Percentiles rank a stretch among this genome's conserved stretches.
Evolutionary conservation across 768 basidiomycete species (phyloP).

Genomic region (Mycena metata): DNA sequence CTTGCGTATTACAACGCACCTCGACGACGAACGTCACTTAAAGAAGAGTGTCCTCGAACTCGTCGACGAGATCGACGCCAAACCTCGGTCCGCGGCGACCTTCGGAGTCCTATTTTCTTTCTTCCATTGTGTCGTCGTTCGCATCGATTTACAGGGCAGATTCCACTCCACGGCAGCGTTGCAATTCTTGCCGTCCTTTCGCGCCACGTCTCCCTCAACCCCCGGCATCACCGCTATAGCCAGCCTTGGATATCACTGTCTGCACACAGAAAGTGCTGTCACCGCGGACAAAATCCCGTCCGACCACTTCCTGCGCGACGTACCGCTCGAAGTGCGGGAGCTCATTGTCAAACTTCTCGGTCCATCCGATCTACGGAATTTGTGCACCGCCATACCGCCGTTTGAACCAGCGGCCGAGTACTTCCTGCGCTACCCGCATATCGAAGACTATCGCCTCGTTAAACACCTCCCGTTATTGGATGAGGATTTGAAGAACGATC

Average conservation of each 20-base stretch:
- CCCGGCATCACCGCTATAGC: constrained; percentile 34
- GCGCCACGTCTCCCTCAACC: constrained; percentile 35
- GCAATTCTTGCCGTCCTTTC: constrained; percentile 40
- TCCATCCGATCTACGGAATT: background rate
- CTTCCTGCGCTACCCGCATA: constrained; percentile 23
- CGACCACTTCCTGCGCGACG: constrained; percentile 14
- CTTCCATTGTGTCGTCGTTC: no score
- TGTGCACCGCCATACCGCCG: background rate
- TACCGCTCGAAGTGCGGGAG: constrained; percentile 7
- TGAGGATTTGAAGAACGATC: background rate
- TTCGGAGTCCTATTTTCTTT: no score
- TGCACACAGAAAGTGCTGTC: background rate
- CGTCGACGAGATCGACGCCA: no score
- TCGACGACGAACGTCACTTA: no score
- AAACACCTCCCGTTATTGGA: background rate
- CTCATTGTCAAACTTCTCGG: background rate
- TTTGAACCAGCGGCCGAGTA: background rate
- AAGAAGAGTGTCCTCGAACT: no score
- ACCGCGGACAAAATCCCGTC: background rate
- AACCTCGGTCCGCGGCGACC: no score
- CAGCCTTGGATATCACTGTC: constrained; percentile 20
- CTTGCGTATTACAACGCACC: no score
- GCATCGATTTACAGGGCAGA: background rate
- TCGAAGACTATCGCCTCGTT: constrained; percentile 16
- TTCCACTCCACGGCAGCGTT: constrained; percentile 30